These are phyloP conservation scores for Fennellomyces sp. DNA, from an alignment of 371 early-diverging fungal genomes.

Conservation along the genomic window DNA sequence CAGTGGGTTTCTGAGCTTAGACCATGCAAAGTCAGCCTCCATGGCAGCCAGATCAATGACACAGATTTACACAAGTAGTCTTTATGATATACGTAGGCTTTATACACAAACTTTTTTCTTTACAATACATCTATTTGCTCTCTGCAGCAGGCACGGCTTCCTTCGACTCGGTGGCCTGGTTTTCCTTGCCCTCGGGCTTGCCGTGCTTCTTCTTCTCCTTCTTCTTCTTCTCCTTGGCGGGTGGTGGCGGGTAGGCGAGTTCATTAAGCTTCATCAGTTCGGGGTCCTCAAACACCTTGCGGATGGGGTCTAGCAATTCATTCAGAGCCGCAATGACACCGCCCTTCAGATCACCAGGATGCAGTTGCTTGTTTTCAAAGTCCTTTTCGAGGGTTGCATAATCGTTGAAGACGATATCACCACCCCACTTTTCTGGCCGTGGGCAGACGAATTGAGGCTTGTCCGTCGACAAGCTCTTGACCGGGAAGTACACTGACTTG, in stretches of 20 bases:
- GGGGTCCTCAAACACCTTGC: constrained; percentile 72
- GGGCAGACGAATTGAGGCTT: constrained; percentile 68
- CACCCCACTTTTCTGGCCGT: constrained; percentile 91
- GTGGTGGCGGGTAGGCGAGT: constrained; percentile 71
- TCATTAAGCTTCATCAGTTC: constrained; percentile 67
- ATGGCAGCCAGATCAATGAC: no score
- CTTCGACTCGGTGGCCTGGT: background rate
- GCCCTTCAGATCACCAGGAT: constrained; percentile 98
- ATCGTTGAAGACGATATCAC: constrained; percentile 72
- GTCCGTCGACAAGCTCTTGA: constrained; percentile 60
- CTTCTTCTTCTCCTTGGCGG: constrained; percentile 25
- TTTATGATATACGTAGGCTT: no score
- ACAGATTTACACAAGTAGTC: no score
- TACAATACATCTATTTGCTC: background rate
- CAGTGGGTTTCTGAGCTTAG: background rate
- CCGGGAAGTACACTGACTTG: constrained; percentile 92
- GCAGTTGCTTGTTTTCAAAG: constrained; percentile 87
- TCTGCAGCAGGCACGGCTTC: constrained; percentile 1
- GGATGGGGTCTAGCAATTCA: constrained; percentile 90
- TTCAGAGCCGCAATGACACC: constrained; percentile 88
- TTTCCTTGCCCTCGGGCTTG: background rate
- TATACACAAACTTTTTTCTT: no score
- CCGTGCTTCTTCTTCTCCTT: constrained; percentile 21
- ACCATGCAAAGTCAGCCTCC: background rate
- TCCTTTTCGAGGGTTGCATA: constrained; percentile 85